These are phyloP conservation scores for Chlamydomonas sp. DNA, from an alignment of 139 green algal genomes.

Conservation along the genomic window DNA sequence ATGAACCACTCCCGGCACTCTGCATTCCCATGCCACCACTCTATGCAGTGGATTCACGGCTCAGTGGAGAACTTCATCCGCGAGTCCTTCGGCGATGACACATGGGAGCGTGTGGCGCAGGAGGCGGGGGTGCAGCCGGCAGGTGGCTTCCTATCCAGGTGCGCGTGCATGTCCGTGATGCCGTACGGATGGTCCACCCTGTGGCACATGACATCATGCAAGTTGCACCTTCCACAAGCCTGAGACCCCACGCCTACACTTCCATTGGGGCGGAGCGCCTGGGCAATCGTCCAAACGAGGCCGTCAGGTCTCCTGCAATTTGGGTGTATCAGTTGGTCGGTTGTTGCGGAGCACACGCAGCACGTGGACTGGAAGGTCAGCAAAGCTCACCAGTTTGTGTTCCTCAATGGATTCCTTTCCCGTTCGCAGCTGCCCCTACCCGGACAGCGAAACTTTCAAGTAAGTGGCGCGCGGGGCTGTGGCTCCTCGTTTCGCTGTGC, in stretches of 20 bases:
- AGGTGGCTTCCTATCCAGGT: neutral
- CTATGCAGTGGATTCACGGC: slow-evolving; percentile 10
- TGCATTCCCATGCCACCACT: neutral
- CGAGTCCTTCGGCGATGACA: slow-evolving; percentile 39
- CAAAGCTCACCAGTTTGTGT: slow-evolving; percentile 19
- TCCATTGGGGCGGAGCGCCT: too few species aligned
- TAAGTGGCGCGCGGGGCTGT: slow-evolving; percentile 12
- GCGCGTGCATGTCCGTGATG: neutral
- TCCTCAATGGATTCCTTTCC: neutral
- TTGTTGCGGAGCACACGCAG: neutral
- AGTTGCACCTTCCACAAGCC: too few species aligned
- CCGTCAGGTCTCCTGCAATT: slow-evolving; percentile 32
- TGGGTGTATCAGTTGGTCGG: neutral
- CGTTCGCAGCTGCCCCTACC: slow-evolving; percentile 42
- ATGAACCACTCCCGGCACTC: too few species aligned
- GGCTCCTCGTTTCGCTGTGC: neutral
- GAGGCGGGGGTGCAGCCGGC: neutral
- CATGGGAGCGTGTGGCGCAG: slow-evolving; percentile 13
- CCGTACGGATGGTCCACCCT: too few species aligned
- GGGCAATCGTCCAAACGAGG: too few species aligned
- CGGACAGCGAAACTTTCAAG: slow-evolving; percentile 52
- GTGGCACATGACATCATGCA: too few species aligned
- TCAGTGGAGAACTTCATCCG: slow-evolving; percentile 34
- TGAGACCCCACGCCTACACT: too few species aligned
- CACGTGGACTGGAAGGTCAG: neutral